Conservation (phyloP, 169 alveolate species). For the Eimeria tenella region DNA sequence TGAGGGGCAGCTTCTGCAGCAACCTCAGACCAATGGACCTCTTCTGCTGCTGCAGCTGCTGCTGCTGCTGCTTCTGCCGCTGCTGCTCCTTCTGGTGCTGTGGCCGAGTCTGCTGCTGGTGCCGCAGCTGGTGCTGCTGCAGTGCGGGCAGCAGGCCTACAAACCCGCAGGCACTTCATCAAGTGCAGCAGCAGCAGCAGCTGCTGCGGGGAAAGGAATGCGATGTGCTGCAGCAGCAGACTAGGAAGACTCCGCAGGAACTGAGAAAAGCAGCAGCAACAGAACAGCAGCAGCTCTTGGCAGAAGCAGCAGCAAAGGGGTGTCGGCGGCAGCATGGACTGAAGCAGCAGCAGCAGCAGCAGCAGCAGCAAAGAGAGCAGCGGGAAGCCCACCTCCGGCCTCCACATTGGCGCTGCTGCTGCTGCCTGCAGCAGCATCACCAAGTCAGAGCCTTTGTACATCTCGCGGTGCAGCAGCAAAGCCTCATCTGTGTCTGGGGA, state of each 20-base stretch:
- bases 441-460: background rate
- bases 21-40: slow-evolving; percentile 3
- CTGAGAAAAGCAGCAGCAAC: background rate
- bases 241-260: background rate
- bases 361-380: background rate
- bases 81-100: background rate
- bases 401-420: background rate
- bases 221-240: slow-evolving; percentile 34
- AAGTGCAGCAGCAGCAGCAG: slow-evolving; percentile 34
- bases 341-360: slow-evolving; percentile 4
- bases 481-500: background rate
- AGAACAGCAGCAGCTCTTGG: background rate
- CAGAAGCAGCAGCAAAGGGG: background rate
- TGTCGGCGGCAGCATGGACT: background rate
- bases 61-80: slow-evolving; percentile 44
- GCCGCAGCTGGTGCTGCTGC: background rate
- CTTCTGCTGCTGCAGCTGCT: background rate
- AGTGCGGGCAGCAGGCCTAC: background rate
- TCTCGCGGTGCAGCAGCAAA: slow-evolving; percentile 20
- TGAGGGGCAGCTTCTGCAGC: background rate
- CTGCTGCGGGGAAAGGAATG: background rate
- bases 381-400: background rate
- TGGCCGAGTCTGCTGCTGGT: background rate
- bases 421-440: slow-evolving; percentile 4
- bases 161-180: background rate